Evolutionary conservation across 31 red algal genomes (phyloP).

Genomic region (Asparagopsis taxiformis): DNA sequence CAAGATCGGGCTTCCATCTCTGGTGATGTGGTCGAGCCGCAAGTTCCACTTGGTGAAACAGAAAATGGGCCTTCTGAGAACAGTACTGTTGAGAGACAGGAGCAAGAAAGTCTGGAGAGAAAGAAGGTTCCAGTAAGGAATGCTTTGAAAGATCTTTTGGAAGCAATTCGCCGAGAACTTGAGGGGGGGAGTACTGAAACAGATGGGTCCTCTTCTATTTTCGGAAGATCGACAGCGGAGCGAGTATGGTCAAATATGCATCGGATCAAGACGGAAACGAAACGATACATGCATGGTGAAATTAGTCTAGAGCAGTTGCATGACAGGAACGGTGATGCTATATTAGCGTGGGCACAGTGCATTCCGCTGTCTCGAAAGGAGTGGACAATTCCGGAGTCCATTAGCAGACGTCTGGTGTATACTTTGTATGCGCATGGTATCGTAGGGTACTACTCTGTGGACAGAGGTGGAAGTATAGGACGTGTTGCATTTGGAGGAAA

Average conservation of each 20-base stretch:
- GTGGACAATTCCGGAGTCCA: slow-evolving; percentile 73
- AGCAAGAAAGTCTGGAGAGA: not conserved
- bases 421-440: slow-evolving; percentile 70
- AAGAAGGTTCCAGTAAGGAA: slow-evolving; percentile 28
- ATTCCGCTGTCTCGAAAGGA: slow-evolving; percentile 54
- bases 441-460: slow-evolving; percentile 68
- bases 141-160: slow-evolving; percentile 25
- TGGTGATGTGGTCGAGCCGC: too few species aligned
- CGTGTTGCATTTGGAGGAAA: slow-evolving; percentile 72
- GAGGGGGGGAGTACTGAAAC: slow-evolving; percentile 19
- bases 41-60: too few species aligned
- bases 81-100: not conserved
- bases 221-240: slow-evolving; percentile 26
- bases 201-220: slow-evolving; percentile 39
- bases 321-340: slow-evolving; percentile 45
- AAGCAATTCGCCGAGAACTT: slow-evolving; percentile 32
- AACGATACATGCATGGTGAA: slow-evolving; percentile 63
- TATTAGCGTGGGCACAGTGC: slow-evolving; percentile 59
- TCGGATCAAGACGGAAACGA: slow-evolving; percentile 60
- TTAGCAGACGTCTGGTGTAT: slow-evolving; percentile 61
- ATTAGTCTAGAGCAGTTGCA: slow-evolving; percentile 52
- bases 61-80: too few species aligned
- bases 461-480: slow-evolving; percentile 56
- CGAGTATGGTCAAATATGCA: slow-evolving; percentile 63
- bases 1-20: too few species aligned